Evolutionary conservation across 495 filamentous ascomycete species (phyloP).

Genomic region (Aspergillus avenaceus): DNA sequence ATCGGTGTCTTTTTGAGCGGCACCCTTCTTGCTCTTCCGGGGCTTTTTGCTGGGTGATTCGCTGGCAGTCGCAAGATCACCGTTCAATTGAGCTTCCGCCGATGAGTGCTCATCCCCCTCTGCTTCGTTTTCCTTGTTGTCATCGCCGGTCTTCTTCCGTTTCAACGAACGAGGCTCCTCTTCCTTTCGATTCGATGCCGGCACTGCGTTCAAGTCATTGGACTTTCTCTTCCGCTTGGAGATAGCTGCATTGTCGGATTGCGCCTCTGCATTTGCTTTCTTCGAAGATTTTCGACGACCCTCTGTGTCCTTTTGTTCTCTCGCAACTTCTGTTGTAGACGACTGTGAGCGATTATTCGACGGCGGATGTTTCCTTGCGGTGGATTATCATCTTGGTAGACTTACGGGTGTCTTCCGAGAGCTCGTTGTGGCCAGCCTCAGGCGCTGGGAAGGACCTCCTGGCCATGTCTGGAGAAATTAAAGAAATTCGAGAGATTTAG

Average conservation of each 20-base stretch:
- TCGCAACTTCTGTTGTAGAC: background rate
- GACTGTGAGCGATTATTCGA: background rate
- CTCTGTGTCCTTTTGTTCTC: constrained; percentile 6
- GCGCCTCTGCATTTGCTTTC: background rate
- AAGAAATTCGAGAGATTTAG: background rate
- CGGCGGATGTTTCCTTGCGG: background rate
- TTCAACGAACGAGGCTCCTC: background rate
- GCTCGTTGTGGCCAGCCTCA: background rate
- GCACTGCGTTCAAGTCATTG: background rate
- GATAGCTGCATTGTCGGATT: background rate
- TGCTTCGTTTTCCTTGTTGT: background rate
- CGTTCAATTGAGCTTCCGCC: background rate
- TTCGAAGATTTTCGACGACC: background rate
- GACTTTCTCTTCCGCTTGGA: constrained; percentile 9
- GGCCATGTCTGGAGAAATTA: constrained; percentile 5
- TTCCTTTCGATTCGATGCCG: background rate
- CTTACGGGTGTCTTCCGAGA: constrained; percentile 4
- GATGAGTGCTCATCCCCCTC: background rate
- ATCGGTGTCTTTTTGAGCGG: too few relatives aligned
- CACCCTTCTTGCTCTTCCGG: background rate
- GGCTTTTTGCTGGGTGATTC: background rate
- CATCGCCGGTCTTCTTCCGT: constrained; percentile 2
- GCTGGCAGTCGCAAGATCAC: background rate
- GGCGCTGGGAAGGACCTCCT: constrained; percentile 6
- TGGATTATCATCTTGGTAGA: background rate